A percentile compares a stretch with the other conserved stretches of the same genome.
Evolutionary conservation across 306 rosid genomes (phyloP).

Genomic region (Quercus dentata): DNA sequence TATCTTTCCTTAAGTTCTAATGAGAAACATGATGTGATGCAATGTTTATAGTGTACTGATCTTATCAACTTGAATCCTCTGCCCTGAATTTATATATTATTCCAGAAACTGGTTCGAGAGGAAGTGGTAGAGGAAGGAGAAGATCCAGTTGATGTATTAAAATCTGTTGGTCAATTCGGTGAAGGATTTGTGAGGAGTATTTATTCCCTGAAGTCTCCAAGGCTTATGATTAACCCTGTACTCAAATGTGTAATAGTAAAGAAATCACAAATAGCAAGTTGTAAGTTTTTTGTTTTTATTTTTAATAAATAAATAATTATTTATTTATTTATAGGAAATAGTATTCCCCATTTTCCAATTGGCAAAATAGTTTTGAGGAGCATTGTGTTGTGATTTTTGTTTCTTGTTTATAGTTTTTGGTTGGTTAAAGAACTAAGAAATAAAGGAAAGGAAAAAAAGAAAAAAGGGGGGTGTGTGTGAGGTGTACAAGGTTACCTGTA

Average conservation of each 20-base stretch:
- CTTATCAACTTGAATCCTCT: slow-evolving; percentile 9
- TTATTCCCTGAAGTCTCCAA: too few relatives aligned
- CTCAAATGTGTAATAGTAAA: too few relatives aligned
- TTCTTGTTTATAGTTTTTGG: neutral
- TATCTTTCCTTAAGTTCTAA: neutral
- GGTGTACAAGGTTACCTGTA: neutral
- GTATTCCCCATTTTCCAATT: neutral
- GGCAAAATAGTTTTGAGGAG: neutral
- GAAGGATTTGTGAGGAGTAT: too few relatives aligned
- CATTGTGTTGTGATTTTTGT: neutral
- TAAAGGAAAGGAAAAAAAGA: too few relatives aligned
- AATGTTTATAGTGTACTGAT: neutral
- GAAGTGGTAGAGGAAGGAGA: slow-evolving; percentile 48
- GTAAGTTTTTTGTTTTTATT: neutral
- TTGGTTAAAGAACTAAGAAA: too few relatives aligned
- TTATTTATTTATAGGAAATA: neutral
- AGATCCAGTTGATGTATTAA: too few relatives aligned
- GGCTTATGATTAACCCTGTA: too few relatives aligned
- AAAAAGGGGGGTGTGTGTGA: too few relatives aligned
- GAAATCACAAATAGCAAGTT: neutral
- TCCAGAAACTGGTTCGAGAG: slow-evolving; percentile 35
- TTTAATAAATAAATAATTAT: too few relatives aligned
- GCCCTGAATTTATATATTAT: neutral
- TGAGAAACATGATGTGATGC: neutral
- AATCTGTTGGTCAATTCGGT: too few relatives aligned